A percentile compares a stretch with the other conserved stretches of the same genome.
These are phyloP conservation scores for Colletotrichum lindemuthianum DNA, from an alignment of 2,329 filamentous ascomycete genomes.

Conservation along the genomic window DNA sequence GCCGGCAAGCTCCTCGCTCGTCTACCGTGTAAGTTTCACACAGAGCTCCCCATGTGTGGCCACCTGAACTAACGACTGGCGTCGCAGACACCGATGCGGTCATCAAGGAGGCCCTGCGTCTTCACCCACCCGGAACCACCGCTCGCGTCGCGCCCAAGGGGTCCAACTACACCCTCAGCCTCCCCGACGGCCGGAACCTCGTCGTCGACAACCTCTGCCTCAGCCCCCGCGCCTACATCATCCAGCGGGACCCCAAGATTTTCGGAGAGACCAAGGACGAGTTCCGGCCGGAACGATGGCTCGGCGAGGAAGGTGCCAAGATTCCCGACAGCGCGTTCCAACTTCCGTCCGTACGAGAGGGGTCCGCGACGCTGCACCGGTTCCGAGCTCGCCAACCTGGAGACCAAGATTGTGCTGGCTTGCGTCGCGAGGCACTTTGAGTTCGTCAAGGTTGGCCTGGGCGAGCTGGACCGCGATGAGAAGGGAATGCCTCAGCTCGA, in stretches of 20 bases:
- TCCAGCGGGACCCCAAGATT: slow-evolving; percentile 46
- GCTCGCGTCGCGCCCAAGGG: slow-evolving; percentile 40
- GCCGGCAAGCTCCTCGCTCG: slow-evolving; percentile 44
- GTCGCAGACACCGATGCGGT: slow-evolving; percentile 44
- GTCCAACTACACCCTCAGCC: slow-evolving; percentile 38
- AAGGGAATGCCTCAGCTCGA: slow-evolving; percentile 18
- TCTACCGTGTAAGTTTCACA: slow-evolving; percentile 41
- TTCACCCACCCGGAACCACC: slow-evolving; percentile 47
- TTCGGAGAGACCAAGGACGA: slow-evolving; percentile 47
- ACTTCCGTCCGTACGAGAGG: slow-evolving; percentile 26
- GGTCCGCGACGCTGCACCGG: slow-evolving; percentile 26
- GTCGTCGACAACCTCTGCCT: slow-evolving; percentile 47
- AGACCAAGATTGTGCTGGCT: slow-evolving; percentile 20
- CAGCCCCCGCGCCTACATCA: slow-evolving; percentile 45
- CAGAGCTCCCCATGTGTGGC: no score
- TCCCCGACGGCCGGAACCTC: slow-evolving; percentile 41
- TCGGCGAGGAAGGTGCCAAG: slow-evolving; percentile 22
- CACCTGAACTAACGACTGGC: background rate
- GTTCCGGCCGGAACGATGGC: slow-evolving; percentile 54
- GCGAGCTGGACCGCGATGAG: slow-evolving; percentile 26
- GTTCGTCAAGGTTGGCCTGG: slow-evolving; percentile 29
- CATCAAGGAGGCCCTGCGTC: slow-evolving; percentile 49
- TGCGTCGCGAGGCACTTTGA: slow-evolving; percentile 25
- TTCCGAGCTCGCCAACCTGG: slow-evolving; percentile 26
- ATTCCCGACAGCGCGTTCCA: slow-evolving; percentile 26